A percentile compares a stretch with the other conserved stretches of the same genome.
These are phyloP conservation scores for Beauveria bassiana DNA, from an alignment of 2,329 filamentous ascomycete genomes.

Conservation along the genomic window DNA sequence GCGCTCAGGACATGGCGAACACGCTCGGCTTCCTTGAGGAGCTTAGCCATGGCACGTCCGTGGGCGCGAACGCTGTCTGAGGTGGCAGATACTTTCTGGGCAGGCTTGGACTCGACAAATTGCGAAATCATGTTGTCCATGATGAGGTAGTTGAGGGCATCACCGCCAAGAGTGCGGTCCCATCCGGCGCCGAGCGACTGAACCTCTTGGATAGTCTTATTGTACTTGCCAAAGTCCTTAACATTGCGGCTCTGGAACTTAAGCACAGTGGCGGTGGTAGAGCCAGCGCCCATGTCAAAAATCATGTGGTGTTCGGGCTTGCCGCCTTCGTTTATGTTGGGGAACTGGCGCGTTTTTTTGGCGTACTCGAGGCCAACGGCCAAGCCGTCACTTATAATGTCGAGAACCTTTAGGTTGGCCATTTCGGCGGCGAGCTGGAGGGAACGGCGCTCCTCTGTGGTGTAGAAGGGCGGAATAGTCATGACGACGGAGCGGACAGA, in stretches of 20 bases:
- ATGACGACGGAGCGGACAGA: slow-evolving; percentile 76
- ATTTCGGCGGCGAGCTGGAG: slow-evolving; percentile 77
- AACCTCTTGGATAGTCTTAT: slow-evolving; percentile 97
- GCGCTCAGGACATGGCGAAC: slow-evolving; percentile 86
- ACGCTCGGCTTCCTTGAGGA: slow-evolving; percentile 89
- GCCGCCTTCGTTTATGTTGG: slow-evolving; percentile 70
- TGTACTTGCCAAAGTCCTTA: slow-evolving; percentile 87
- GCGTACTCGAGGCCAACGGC: slow-evolving; percentile 95
- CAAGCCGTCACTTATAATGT: slow-evolving; percentile 79
- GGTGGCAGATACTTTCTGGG: slow-evolving; percentile 56
- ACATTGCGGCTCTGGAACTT: slow-evolving; percentile 82
- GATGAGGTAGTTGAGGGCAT: slow-evolving; percentile 80
- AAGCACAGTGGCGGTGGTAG: slow-evolving; percentile 80
- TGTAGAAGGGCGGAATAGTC: slow-evolving; percentile 86
- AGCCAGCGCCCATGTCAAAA: slow-evolving; percentile 97
- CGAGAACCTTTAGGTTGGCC: slow-evolving; percentile 78
- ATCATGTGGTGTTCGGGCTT: slow-evolving; percentile 89
- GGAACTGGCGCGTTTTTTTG: slow-evolving; percentile 81
- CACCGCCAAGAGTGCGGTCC: slow-evolving; percentile 85
- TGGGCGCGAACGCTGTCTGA: slow-evolving; percentile 60
- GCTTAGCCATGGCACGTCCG: slow-evolving; percentile 77
- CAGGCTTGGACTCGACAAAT: slow-evolving; percentile 63
- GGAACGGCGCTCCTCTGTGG: slow-evolving; percentile 79
- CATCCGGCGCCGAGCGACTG: slow-evolving; percentile 78
- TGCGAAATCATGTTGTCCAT: slow-evolving; percentile 80